These are phyloP conservation scores for Testicularia cyperi DNA, from an alignment of 1,284 basidiomycete genomes.

Conservation along the genomic window DNA sequence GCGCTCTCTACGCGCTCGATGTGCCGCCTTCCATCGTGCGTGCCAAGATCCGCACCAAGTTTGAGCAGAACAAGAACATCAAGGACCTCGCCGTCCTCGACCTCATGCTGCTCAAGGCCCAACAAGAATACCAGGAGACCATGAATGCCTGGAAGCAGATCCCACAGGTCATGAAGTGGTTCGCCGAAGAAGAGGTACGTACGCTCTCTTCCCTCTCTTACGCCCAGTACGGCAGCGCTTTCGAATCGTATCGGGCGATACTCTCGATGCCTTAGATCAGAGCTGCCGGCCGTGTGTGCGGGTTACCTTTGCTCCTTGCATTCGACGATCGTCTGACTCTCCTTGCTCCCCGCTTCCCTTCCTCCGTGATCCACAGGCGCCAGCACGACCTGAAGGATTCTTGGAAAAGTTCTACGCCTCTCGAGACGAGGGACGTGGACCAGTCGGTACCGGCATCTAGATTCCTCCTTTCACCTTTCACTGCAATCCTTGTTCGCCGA, in stretches of 20 bases:
- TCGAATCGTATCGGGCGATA: too few relatives aligned
- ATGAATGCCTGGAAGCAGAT: slow-evolving; percentile 90
- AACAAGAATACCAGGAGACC: slow-evolving; percentile 86
- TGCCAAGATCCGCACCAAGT: slow-evolving; percentile 79
- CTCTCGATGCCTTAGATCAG: too few relatives aligned
- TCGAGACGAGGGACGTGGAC: slow-evolving; percentile 56
- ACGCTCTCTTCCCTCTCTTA: too few relatives aligned
- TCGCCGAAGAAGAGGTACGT: slow-evolving; percentile 62
- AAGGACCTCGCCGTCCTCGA: slow-evolving; percentile 83
- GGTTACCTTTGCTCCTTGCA: too few relatives aligned
- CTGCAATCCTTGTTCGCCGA: too few relatives aligned
- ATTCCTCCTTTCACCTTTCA: too few relatives aligned
- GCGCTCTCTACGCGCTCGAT: slow-evolving; percentile 79
- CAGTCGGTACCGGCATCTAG: slow-evolving; percentile 34
- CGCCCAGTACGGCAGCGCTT: too few relatives aligned
- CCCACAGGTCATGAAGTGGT: slow-evolving; percentile 62
- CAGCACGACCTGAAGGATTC: slow-evolving; percentile 67
- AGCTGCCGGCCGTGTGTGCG: too few relatives aligned
- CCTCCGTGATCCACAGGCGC: slow-evolving; percentile 22
- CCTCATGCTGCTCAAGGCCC: slow-evolving; percentile 80
- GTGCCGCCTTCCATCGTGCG: slow-evolving; percentile 79
- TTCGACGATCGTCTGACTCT: too few relatives aligned
- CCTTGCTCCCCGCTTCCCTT: background rate
- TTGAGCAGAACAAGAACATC: slow-evolving; percentile 82
- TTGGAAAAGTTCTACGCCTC: slow-evolving; percentile 78